Percentiles rank a stretch among this genome's conserved stretches.
These are phyloP conservation scores for Paramecium biaurelia DNA, from an alignment of 73 alveolate genomes.

Conservation along the genomic window DNA sequence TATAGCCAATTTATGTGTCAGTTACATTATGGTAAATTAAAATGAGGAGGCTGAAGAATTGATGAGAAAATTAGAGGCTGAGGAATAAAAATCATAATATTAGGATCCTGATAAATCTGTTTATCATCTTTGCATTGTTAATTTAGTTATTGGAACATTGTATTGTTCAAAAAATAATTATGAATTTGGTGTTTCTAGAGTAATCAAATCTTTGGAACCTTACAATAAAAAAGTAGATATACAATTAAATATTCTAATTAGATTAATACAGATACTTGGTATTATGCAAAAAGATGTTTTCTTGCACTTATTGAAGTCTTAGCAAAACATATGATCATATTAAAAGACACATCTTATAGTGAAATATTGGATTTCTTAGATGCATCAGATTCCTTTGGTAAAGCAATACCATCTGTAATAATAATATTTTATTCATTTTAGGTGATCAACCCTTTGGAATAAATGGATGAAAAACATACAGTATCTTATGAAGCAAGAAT, in stretches of 20 bases:
- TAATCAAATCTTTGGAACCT: conserved; percentile 96
- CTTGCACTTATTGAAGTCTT: conserved; percentile 94
- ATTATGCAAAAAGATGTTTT: conserved; percentile 98
- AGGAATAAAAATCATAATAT: conserved; percentile 83
- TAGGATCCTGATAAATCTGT: conserved; percentile 89
- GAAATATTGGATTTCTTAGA: conserved; percentile 97
- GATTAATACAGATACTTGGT: conserved; percentile 86
- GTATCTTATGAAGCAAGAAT: conserved; percentile 98
- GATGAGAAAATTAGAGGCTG: conserved; percentile 95
- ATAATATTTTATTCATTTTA: neutral
- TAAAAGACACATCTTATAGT: conserved; percentile 85
- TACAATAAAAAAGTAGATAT: conserved; percentile 76
- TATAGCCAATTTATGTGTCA: conserved; percentile 98
- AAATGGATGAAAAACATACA: conserved; percentile 86
- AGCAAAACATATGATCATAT: conserved; percentile 97
- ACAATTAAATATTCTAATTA: conserved; percentile 71
- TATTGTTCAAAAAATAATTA: conserved; percentile 90
- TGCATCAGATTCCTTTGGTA: conserved; percentile 96
- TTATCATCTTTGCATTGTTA: conserved; percentile 98
- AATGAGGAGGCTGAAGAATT: conserved; percentile 99
- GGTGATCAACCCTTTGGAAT: conserved; percentile 56
- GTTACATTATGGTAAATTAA: conserved; percentile 96
- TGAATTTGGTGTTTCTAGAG: conserved; percentile 98
- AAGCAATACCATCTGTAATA: conserved; percentile 86
- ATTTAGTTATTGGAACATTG: conserved; percentile 95